phyloP scores from a whole-genome alignment of 2,329 filamentous ascomycete genomes.

The Xylariales sp. region DNA sequence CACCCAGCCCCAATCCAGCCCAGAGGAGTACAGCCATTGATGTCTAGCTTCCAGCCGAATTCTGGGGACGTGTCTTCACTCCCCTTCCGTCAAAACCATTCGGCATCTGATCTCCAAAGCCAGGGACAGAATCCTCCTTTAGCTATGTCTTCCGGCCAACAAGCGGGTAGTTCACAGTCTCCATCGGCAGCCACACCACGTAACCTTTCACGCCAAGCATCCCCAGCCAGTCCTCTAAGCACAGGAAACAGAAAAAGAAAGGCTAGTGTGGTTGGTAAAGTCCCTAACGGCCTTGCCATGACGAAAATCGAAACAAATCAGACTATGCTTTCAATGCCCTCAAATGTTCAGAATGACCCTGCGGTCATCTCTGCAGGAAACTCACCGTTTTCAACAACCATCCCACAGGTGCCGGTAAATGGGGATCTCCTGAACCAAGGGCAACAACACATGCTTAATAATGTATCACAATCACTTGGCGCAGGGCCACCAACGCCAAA shows the following conservation, averaged over 20 bases:
- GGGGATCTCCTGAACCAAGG: conserved; percentile 51
- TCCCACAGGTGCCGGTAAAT: conserved; percentile 57
- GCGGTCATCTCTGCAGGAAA: conserved; percentile 54
- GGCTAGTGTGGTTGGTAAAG: conserved; percentile 74
- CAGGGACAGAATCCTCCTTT: conserved; percentile 63
- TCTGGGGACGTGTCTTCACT: conserved; percentile 51
- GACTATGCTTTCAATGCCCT: conserved; percentile 54
- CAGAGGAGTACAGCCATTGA: conserved; percentile 18
- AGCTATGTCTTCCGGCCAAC: conserved; percentile 47
- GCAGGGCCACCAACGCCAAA: conserved; percentile 75
- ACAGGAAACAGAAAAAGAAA: conserved; percentile 85
- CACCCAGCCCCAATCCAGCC: conserved; percentile 23
- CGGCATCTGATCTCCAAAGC: conserved; percentile 71
- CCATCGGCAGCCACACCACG: conserved; percentile 61
- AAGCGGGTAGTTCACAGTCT: conserved; percentile 54
- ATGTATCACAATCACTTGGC: conserved; percentile 56
- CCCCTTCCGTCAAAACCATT: conserved; percentile 68
- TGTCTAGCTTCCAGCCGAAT: conserved; percentile 46
- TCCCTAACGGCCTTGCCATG: conserved; percentile 83
- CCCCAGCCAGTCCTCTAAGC: conserved; percentile 72
- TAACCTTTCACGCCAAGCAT: conserved; percentile 77
- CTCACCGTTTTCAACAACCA: conserved; percentile 66
- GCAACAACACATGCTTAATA: conserved; percentile 44
- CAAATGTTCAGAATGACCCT: conserved; percentile 45
- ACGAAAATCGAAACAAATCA: conserved; percentile 77